phyloP scores from a whole-genome alignment of 2,329 filamentous ascomycete genomes.

The Huntiella abstrusa region DNA sequence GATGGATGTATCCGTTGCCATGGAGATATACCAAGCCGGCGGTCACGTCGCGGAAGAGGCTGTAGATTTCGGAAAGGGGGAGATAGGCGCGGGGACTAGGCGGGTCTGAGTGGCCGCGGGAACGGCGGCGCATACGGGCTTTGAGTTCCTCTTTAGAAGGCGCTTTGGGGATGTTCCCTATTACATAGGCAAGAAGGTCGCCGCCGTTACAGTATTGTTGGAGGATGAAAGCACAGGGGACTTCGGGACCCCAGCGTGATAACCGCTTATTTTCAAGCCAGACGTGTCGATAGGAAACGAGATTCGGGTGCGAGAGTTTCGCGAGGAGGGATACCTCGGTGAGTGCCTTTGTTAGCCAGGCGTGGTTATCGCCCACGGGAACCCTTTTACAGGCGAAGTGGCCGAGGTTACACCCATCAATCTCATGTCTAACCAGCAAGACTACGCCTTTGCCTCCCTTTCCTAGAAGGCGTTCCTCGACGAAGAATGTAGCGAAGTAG shows the following conservation, averaged over 20 bases:
- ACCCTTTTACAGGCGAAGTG: slow-evolving; percentile 95
- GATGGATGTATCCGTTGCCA: slow-evolving; percentile 79
- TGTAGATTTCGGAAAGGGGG: slow-evolving; percentile 84
- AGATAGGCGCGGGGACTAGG: slow-evolving; percentile 32
- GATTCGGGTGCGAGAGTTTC: slow-evolving; percentile 78
- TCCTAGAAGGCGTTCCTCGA: slow-evolving; percentile 71
- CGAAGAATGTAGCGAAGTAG: slow-evolving; percentile 87
- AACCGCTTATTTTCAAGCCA: slow-evolving; percentile 85
- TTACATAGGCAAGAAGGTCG: slow-evolving; percentile 72
- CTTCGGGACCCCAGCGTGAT: slow-evolving; percentile 70
- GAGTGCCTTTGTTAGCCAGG: slow-evolving; percentile 78
- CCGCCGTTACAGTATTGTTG: slow-evolving; percentile 95
- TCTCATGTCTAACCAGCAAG: slow-evolving; percentile 74
- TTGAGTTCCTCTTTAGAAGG: slow-evolving; percentile 73
- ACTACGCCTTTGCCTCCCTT: slow-evolving; percentile 90
- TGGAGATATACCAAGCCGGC: slow-evolving; percentile 83
- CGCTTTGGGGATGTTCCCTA: slow-evolving; percentile 44
- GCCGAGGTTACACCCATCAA: slow-evolving; percentile 69
- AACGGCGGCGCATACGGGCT: slow-evolving; percentile 64
- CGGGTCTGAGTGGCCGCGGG: slow-evolving; percentile 54
- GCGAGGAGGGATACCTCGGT: slow-evolving; percentile 86
- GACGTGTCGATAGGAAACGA: slow-evolving; percentile 91
- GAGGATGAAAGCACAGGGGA: slow-evolving; percentile 89
- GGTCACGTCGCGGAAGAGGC: slow-evolving; percentile 88
- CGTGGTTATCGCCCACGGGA: slow-evolving; percentile 83